phyloP scores from a whole-genome alignment of 192 early-diverging fungal species.

The Backusella liffmaniae region DNA sequence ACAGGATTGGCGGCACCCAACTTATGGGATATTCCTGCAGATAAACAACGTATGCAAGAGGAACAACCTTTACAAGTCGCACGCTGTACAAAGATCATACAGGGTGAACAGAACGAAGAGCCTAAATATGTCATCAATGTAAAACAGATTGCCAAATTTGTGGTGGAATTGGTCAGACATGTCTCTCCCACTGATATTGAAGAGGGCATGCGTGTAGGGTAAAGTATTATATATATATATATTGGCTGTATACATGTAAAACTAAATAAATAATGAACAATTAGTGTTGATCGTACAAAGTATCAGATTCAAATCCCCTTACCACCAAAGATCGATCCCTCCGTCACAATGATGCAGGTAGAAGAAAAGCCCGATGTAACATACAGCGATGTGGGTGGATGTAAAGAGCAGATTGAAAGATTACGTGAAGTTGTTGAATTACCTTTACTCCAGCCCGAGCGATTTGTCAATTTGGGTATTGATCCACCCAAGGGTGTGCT shows the following conservation, averaged over 20 bases:
- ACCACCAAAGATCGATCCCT: conserved; percentile 98
- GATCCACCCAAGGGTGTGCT: conserved; percentile 99
- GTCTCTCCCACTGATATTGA: conserved; percentile 99
- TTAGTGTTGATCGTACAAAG: conserved; percentile 94
- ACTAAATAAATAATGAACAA: background rate
- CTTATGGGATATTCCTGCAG: conserved; percentile 98
- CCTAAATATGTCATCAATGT: conserved; percentile 99
- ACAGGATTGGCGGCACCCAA: conserved; percentile 97
- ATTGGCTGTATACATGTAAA: too few species aligned
- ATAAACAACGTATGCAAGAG: conserved; percentile 96
- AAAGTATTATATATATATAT: conserved; percentile 17
- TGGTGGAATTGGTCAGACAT: conserved; percentile 92
- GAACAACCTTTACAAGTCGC: conserved; percentile 96
- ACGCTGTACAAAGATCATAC: conserved; percentile 98
- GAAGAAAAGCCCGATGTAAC: conserved; percentile 99
- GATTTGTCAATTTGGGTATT: conserved; percentile 97
- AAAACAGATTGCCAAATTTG: conserved; percentile 99
- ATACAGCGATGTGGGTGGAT: conserved; percentile 98
- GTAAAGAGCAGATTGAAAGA: conserved; percentile 99
- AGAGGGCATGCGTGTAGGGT: conserved; percentile 98
- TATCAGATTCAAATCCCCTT: conserved; percentile 99
- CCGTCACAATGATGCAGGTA: conserved; percentile 99
- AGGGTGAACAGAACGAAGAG: conserved; percentile 82
- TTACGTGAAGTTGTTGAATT: conserved; percentile 98
- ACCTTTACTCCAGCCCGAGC: conserved; percentile 92